Evolutionary conservation across 2,329 filamentous ascomycete species (phyloP), one percentile per base, ranked within the genome.

Genomic region (Trichoderma sp.): DNA sequence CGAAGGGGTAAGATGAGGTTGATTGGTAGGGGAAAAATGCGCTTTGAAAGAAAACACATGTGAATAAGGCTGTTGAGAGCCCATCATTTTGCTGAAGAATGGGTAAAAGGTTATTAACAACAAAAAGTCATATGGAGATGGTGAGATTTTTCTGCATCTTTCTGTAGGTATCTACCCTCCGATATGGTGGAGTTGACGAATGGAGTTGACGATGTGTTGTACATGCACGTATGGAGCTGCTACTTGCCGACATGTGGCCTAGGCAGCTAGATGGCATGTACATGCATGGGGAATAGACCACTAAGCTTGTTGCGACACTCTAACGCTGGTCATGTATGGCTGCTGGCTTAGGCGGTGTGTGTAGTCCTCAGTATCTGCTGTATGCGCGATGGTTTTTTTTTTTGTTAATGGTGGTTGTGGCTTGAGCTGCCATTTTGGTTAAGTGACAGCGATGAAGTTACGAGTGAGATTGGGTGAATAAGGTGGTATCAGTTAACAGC

Each of bases 191-290:
- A 58, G 63, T 66, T 47, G 49, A 43, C 47, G 53, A 66, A 35
- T 66, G 63, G 63, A 58, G 63, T 66, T 47, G 49, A 43, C 47
- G 53, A 66, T 66, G 63, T 58, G 63, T 66, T 66, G 63, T 66
- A 66, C 63, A 66, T 66, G 53, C 63, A 66, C 29, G 40, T 43
- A 66, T 66, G 63, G 62, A 65, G 62, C 40, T 49, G 47, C 4
- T 47, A 60, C 13, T 19, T 66, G 29, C 61, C 61, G 61, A 53
- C 61, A 40, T 55, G 8, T 64, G 35, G 47, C 40, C 40, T 43
- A 43, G 40, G 16, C 40, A n/a, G 40, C 7, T 8, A 33, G 33
- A 33, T 49, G 21, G 47, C 11, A 21, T 49, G 21, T 24, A 21
- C 21, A 49, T 24, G n/a, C 11, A 35, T 35, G 33, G 13, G 47